These are phyloP conservation scores for Aquilaria sinensis DNA, from an alignment of 345 rosid genomes.

Conservation along the genomic window DNA sequence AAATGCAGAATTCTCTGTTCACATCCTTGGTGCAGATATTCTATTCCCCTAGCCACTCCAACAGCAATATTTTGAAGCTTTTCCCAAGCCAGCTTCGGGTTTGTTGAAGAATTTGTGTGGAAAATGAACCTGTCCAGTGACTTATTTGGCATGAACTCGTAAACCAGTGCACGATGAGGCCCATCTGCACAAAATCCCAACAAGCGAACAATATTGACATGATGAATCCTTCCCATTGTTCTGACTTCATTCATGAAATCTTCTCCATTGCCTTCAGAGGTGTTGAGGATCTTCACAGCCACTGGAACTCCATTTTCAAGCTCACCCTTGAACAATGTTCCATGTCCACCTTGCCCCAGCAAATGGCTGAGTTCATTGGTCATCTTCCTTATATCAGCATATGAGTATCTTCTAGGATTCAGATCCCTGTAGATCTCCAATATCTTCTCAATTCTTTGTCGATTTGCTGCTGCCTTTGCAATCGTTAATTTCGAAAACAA, in stretches of 20 bases:
- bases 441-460: too few relatives aligned
- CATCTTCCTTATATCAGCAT: conserved; percentile 10
- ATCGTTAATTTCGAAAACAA: too few relatives aligned
- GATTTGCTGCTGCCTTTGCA: too few relatives aligned
- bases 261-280: conserved; percentile 17
- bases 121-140: conserved; percentile 30
- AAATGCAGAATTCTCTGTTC: conserved; percentile 37
- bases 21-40: conserved; percentile 47
- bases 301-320: conserved; percentile 22
- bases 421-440: neutral
- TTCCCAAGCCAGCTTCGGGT: conserved; percentile 5
- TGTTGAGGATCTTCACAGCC: conserved; percentile 24
- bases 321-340: conserved; percentile 27
- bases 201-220: conserved; percentile 22
- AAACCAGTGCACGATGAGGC: conserved; percentile 20
- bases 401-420: neutral
- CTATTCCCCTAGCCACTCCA: conserved; percentile 39
- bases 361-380: conserved; percentile 18
- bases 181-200: conserved; percentile 36
- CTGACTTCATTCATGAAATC: conserved; percentile 42
- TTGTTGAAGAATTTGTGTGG: neutral
- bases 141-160: conserved; percentile 31
- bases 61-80: conserved; percentile 12
- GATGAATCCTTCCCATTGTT: conserved; percentile 27
- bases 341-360: conserved; percentile 35